Evolutionary conservation across 208 protist genomes (phyloP), one percentile per base, ranked within the genome.

Genomic region (Spongospora subterranea): DNA sequence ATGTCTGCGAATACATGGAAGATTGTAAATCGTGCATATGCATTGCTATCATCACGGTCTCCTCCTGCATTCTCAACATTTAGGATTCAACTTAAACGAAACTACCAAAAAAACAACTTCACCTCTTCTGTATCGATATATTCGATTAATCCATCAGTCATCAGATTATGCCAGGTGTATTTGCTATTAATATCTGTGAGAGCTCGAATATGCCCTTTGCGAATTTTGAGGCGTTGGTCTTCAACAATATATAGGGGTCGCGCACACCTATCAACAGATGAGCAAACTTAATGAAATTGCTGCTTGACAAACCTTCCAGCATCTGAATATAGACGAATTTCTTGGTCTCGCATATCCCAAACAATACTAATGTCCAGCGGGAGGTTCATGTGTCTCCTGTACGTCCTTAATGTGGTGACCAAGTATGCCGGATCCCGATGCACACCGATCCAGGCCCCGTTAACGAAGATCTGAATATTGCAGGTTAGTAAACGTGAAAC

Each of bases 401-500:
- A 46, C 6, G 91, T 29, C 32, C 93, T 89, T 41, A 98, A 91
- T 1, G 46, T 92, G 11, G 90, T 40, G 0, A 97, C 91, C 6
- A 97, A 77, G 29, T 95, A 88, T 29, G 95, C 54, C 0, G 97
- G 95, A 60, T 97, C 46, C 20, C 46, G 77, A 90, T 97, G 94
- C 60, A 98, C 95, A 88, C 97, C 97, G 0, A 97, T 91, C 97
- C 97, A 98, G 0, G 88, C 90, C 88, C 97, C 97, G 93, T 98
- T 98, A 32, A 98, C 92, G 91, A 98, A 98, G n/a, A 98, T 92
- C 92, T 98, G 0, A 94, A 39, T 13, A 91, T 35, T 29, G 32
- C 88, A 60, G 45, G 11, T 46, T 46, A n/a, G 45, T 29, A 91
- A 66, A 46, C 11, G 13, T 64, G 13, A 29, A 11, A 64, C 32